Evolutionary conservation across 2,329 filamentous ascomycete genomes (phyloP).

Genomic region (Fusarium piperis): DNA sequence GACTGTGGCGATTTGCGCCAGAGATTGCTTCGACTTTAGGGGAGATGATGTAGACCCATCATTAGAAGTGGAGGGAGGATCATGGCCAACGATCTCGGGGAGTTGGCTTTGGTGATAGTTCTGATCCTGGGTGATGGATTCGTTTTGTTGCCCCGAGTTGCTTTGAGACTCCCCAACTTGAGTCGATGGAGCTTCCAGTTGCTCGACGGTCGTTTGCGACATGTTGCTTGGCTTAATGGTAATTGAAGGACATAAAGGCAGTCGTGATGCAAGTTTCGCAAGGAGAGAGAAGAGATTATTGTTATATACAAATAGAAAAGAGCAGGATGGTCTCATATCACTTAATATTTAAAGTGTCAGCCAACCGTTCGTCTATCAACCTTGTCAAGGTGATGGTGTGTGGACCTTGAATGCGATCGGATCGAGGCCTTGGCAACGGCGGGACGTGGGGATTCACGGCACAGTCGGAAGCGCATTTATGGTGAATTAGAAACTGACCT

Average conservation of each 20-base stretch:
- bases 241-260: not conserved
- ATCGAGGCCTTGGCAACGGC: constrained; percentile 9
- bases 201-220: constrained; percentile 17
- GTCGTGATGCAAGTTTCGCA: not conserved
- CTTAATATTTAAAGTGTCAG: not conserved
- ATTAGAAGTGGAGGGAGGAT: not conserved
- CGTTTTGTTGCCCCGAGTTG: not conserved
- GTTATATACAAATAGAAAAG: not conserved
- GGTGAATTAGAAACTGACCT: not conserved
- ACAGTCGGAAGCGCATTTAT: not conserved
- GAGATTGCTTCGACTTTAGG: constrained; percentile 16
- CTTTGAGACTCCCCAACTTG: not conserved
- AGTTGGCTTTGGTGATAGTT: not conserved
- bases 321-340: not conserved
- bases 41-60: not conserved
- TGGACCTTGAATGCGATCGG: constrained; percentile 29
- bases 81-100: not conserved
- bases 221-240: not conserved
- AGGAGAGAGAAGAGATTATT: not conserved
- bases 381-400: not conserved
- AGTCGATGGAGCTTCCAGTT: not conserved
- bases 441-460: not conserved
- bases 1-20: constrained; percentile 41
- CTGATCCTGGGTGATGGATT: not conserved
- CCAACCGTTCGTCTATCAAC: not conserved